phyloP scores from a whole-genome alignment of 2,329 filamentous ascomycete species.

The Xylariaceae sp. region DNA sequence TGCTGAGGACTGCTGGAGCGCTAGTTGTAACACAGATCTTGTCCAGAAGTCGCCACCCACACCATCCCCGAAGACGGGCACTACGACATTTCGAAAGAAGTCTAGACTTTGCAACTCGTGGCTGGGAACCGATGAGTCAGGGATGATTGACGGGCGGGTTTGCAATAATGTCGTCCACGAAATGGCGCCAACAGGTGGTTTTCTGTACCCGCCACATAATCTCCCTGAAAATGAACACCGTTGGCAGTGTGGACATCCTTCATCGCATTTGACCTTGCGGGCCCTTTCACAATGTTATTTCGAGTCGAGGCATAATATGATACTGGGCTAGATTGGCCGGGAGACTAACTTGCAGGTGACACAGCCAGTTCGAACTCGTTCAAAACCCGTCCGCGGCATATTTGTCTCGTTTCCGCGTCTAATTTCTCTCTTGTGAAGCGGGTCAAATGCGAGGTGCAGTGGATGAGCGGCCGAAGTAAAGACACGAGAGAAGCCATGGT shows the following conservation, averaged over 20 bases:
- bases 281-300: conserved; percentile 17
- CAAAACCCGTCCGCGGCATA: conserved; percentile 17
- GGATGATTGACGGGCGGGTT: conserved; percentile 9
- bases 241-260: conserved; percentile 27
- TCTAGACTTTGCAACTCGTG: conserved; percentile 14
- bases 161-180: conserved; percentile 16
- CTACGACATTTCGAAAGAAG: conserved; percentile 19
- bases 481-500: too few relatives aligned
- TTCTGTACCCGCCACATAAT: conserved; percentile 24
- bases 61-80: conserved; percentile 10
- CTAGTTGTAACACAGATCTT: conserved; percentile 13
- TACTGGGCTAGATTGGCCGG: background rate
- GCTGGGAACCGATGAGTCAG: background rate
- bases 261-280: conserved; percentile 35
- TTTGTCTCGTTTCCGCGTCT: background rate
- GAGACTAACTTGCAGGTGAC: conserved; percentile 21
- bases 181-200: conserved; percentile 9
- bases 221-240: conserved; percentile 28
- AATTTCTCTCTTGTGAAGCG: background rate
- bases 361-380: conserved; percentile 19
- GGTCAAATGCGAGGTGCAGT: background rate
- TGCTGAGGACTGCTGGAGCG: conserved; percentile 10
- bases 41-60: conserved; percentile 17
- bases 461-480: background rate
- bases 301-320: background rate